Evolutionary conservation across 768 basidiomycete genomes (phyloP).

Genomic region (Hypholoma sublateritium): DNA sequence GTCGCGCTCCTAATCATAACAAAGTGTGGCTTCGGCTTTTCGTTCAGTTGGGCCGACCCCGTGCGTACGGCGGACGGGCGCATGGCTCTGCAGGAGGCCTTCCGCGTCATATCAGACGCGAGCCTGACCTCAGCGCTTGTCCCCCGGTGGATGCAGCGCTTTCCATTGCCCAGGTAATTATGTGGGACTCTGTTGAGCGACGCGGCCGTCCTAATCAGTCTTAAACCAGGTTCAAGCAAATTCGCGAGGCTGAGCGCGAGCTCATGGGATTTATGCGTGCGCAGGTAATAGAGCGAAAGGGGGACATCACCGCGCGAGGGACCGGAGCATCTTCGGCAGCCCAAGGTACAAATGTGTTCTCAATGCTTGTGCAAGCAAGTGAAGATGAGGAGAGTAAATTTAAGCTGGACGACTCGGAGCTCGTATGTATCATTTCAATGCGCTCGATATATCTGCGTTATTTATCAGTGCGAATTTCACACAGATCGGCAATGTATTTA

Average conservation of each 20-base stretch:
- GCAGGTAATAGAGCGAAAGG: slow-evolving; percentile 34
- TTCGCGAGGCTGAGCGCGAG: slow-evolving; percentile 26
- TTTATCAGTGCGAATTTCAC: neutral
- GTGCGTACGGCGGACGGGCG: slow-evolving; percentile 34
- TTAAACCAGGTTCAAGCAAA: slow-evolving; percentile 12
- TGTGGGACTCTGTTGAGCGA: neutral
- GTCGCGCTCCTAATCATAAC: slow-evolving; percentile 44
- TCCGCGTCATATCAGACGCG: slow-evolving; percentile 31
- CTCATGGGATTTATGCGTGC: slow-evolving; percentile 37
- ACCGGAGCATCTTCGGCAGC: neutral
- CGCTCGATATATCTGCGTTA: neutral
- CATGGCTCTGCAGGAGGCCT: slow-evolving; percentile 30
- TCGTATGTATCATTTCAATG: slow-evolving; percentile 26
- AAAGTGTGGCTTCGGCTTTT: slow-evolving; percentile 47
- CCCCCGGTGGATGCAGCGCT: slow-evolving; percentile 37
- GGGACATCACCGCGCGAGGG: slow-evolving; percentile 11
- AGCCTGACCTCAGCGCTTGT: slow-evolving; percentile 23
- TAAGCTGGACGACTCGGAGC: slow-evolving; percentile 37
- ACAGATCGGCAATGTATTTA: slow-evolving; percentile 53
- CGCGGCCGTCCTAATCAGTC: neutral
- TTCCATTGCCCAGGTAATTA: slow-evolving; percentile 31
- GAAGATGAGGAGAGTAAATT: slow-evolving; percentile 40
- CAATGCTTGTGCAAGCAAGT: slow-evolving; percentile 42
- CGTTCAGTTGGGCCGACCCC: slow-evolving; percentile 40
- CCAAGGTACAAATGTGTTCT: slow-evolving; percentile 34